Base-by-base conservation (phyloP, 306 rosid genomes). In the Gynostemma pentaphyllum region DNA sequence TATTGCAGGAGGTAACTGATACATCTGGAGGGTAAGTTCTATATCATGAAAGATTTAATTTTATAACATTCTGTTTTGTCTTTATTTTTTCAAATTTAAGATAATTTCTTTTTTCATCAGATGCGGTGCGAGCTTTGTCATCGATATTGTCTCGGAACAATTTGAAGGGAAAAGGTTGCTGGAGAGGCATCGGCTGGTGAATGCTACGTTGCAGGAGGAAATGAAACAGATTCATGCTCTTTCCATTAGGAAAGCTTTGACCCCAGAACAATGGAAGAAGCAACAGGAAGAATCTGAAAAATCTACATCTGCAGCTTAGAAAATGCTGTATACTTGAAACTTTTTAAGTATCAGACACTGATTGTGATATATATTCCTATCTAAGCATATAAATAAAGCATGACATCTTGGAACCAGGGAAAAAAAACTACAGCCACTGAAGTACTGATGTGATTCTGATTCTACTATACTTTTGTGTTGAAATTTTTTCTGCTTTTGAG, bases 211-310 rank as follows among this genome's bases (percentile, higher is more conserved):
- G 66, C 87, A 72, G 72, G 90, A 80, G 79, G 98, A 88, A 75
- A 84, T 92, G 98, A 92, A 92, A 68, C 47, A 86, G 75, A 88
- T 92, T 69, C 98, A 86, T 70, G 96, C 98, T 27, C 94, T 92
- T 55, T 92, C 98, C 26, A 75, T 88, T 2, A 92, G 77, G 88
- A 92, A 92, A 78, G 86, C 94, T 70, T 71, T 80, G 34, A 86
- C 96, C 53, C 96, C 96, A 45, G 90, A 86, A 60, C 96, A 92
- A 75, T 92, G 98, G 96, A 88, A 34, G 64, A 44, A 86, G 44
- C 88, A 88, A 47, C 94, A 72, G 73, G 86, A 80, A 56, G 80
- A 80, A 72, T 66, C 91, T 68, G 78, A 66, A 73, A 70, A 74
- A 71, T 62, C 96, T 63, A 73, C 66, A 61, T 19, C 91, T 68